These are phyloP conservation scores for Takashimella tepidaria DNA, from an alignment of 1,284 basidiomycete genomes.

Conservation along the genomic window DNA sequence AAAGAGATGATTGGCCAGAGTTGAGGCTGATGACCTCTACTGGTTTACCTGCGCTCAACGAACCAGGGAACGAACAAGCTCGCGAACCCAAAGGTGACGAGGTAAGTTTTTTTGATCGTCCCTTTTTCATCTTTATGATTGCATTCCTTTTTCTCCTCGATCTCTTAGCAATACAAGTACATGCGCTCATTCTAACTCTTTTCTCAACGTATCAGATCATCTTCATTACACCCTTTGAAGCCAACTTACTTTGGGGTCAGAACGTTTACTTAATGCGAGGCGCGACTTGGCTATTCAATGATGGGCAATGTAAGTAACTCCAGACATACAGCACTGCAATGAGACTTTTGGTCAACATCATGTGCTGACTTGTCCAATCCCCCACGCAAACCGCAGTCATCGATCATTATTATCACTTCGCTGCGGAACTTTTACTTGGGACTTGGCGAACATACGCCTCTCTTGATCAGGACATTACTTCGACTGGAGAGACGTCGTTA, in stretches of 20 bases:
- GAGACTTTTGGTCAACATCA: no score
- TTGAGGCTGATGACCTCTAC: slow-evolving; percentile 64
- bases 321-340: no score
- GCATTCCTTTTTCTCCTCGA: neutral
- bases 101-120: slow-evolving; percentile 48
- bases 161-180: neutral
- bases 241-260: slow-evolving; percentile 59
- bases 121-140: neutral
- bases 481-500: slow-evolving; percentile 34
- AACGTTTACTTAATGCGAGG: slow-evolving; percentile 64
- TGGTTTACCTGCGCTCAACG: slow-evolving; percentile 57
- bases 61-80: slow-evolving; percentile 59
- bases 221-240: slow-evolving; percentile 58
- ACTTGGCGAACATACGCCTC: slow-evolving; percentile 63
- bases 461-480: slow-evolving; percentile 36
- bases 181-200: no score
- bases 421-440: slow-evolving; percentile 68
- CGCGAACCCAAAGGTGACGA: slow-evolving; percentile 61
- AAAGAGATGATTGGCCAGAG: slow-evolving; percentile 54
- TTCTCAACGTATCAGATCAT: no score
- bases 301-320: slow-evolving; percentile 44
- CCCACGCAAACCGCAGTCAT: slow-evolving; percentile 52
- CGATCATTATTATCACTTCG: slow-evolving; percentile 75
- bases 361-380: no score
- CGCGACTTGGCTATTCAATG: slow-evolving; percentile 54